phyloP scores from a whole-genome alignment of 1,284 basidiomycete species.

The Irpex sp. region DNA sequence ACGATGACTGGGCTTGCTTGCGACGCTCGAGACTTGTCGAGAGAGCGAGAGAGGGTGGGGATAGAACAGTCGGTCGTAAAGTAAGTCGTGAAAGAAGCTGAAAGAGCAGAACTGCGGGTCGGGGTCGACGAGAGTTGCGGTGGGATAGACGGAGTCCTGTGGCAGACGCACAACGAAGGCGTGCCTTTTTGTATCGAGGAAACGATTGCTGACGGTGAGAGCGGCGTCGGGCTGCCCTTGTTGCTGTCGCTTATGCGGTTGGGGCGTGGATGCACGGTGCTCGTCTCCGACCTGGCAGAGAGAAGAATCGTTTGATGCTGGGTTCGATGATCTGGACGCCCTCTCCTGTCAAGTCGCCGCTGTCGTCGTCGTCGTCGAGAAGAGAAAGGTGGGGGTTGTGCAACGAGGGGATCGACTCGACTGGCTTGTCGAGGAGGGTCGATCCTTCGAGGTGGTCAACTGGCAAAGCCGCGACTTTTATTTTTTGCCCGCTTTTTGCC shows the following conservation, averaged over 20 bases:
- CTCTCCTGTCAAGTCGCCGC: constrained; percentile 33
- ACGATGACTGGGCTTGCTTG: constrained; percentile 18
- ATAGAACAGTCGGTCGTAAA: constrained; percentile 47
- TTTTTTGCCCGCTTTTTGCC: constrained; percentile 7
- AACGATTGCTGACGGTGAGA: constrained; percentile 26
- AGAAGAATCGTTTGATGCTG: constrained; percentile 22
- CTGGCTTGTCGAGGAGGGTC: constrained; percentile 32
- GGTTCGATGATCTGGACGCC: constrained; percentile 22
- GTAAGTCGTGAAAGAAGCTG: constrained; percentile 37
- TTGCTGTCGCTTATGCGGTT: background rate
- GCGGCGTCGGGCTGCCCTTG: constrained; percentile 31
- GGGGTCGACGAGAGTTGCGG: constrained; percentile 25
- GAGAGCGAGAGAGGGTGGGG: constrained; percentile 19
- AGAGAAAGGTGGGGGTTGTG: constrained; percentile 32
- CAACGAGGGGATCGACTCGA: constrained; percentile 34
- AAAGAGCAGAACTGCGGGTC: constrained; percentile 26
- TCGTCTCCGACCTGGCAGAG: constrained; percentile 21
- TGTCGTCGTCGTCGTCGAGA: constrained; percentile 40
- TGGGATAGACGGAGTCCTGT: constrained; percentile 30
- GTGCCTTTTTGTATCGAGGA: constrained; percentile 67
- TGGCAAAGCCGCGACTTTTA: constrained; percentile 19
- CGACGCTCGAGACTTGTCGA: constrained; percentile 13
- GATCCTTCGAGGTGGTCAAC: constrained; percentile 38
- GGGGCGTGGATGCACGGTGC: constrained; percentile 23
- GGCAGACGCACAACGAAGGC: constrained; percentile 89